phyloP scores from a whole-genome alignment of 2,329 filamentous ascomycete genomes.

The Stagonosporopsis cucurbitacearum region DNA sequence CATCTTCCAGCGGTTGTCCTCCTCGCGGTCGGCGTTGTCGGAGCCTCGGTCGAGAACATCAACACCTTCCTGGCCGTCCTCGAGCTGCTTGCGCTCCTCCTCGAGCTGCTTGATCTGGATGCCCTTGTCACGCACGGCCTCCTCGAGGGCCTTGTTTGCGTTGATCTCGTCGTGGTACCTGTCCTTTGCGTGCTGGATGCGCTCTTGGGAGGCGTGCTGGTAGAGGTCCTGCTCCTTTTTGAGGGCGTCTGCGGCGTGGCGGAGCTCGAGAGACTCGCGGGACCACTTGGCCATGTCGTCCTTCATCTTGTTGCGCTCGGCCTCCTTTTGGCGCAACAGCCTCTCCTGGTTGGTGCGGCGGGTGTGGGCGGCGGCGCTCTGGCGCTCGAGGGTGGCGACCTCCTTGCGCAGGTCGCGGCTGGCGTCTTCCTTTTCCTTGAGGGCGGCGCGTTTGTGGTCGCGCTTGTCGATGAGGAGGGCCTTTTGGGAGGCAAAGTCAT shows the following conservation, averaged over 20 bases:
- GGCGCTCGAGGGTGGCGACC: conserved; percentile 77
- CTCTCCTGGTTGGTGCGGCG: conserved; percentile 81
- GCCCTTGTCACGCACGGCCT: conserved; percentile 75
- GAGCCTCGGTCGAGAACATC: conserved; percentile 48
- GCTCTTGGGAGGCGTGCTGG: conserved; percentile 44
- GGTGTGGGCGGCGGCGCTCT: conserved; percentile 81
- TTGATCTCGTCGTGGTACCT: conserved; percentile 52
- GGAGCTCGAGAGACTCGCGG: conserved; percentile 65
- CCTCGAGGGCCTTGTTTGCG: conserved; percentile 68
- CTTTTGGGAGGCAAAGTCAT: conserved; percentile 56
- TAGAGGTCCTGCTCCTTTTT: conserved; percentile 48
- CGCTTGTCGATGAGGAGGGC: conserved; percentile 72
- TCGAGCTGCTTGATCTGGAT: conserved; percentile 76
- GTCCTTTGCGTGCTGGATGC: conserved; percentile 51
- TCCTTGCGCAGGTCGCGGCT: conserved; percentile 84
- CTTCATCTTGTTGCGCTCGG: conserved; percentile 71
- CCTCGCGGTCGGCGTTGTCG: conserved; percentile 52
- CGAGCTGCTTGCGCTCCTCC: conserved; percentile 66
- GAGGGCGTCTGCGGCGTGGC: conserved; percentile 59
- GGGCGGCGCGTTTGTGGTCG: conserved; percentile 75
- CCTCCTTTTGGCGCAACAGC: conserved; percentile 69
- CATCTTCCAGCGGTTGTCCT: conserved; percentile 64
- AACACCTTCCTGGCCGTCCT: conserved; percentile 52
- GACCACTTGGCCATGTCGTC: conserved; percentile 75
- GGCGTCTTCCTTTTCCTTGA: conserved; percentile 90